phyloP scores from a whole-genome alignment of 2,329 filamentous ascomycete genomes.

The Tolypocladium cylindrosporum region DNA sequence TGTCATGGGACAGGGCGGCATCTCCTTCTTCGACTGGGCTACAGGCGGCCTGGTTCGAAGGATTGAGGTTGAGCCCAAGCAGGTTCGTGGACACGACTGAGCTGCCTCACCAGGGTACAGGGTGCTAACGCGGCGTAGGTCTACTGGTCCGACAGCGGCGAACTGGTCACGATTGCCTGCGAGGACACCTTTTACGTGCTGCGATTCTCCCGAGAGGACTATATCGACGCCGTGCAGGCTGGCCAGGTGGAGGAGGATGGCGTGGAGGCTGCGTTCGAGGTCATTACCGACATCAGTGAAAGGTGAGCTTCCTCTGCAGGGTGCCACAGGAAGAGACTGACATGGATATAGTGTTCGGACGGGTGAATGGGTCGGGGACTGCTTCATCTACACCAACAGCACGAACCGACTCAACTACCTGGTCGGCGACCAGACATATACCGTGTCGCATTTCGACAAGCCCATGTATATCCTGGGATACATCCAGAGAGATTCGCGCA shows the following conservation, averaged over 20 bases:
- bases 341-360: slow-evolving; percentile 60
- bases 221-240: slow-evolving; percentile 70
- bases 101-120: not conserved
- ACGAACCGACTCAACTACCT: slow-evolving; percentile 97
- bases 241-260: slow-evolving; percentile 82
- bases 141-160: slow-evolving; percentile 96
- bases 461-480: slow-evolving; percentile 94
- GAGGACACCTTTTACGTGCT: slow-evolving; percentile 94
- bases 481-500: slow-evolving; percentile 85
- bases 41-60: slow-evolving; percentile 79
- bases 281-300: slow-evolving; percentile 92
- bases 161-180: slow-evolving; percentile 84
- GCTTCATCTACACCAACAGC: slow-evolving; percentile 96
- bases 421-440: slow-evolving; percentile 95
- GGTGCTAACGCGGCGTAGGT: slow-evolving; percentile 38
- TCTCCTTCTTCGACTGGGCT: slow-evolving; percentile 96
- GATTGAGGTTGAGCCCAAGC: slow-evolving; percentile 68
- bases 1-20: slow-evolving; percentile 88
- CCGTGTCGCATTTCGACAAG: slow-evolving; percentile 92
- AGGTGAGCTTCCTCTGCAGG: slow-evolving; percentile 37
- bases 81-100: slow-evolving; percentile 16
- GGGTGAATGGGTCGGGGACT: slow-evolving; percentile 96
- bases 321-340: slow-evolving; percentile 7
- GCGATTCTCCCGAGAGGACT: slow-evolving; percentile 82
- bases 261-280: slow-evolving; percentile 90